Percentiles rank a stretch among this genome's conserved stretches.
Conservation (phyloP, 768 basidiomycete genomes). For the Dacryopinax primogenitus region DNA sequence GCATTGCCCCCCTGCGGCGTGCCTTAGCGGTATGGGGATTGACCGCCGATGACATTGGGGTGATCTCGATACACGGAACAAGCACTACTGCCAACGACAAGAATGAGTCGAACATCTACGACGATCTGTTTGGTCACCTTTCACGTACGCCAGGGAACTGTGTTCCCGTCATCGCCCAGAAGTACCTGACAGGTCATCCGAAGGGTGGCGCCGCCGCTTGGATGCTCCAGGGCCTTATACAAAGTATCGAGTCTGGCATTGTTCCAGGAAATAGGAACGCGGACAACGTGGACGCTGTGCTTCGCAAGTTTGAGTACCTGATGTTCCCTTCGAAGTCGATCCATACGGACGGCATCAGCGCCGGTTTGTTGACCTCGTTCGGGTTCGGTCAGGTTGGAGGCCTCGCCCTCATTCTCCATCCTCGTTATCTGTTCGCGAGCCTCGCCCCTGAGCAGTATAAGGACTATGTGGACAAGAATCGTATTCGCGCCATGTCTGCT, state of each 20-base stretch:
- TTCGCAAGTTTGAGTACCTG: constrained; percentile 76
- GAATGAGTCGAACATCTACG: constrained; percentile 96
- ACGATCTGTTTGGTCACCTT: constrained; percentile 80
- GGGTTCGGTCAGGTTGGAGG: constrained; percentile 99
- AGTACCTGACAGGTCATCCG: constrained; percentile 91
- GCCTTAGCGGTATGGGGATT: constrained; percentile 96
- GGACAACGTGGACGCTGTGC: constrained; percentile 89
- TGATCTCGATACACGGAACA: constrained; percentile 79
- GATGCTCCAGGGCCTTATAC: constrained; percentile 87
- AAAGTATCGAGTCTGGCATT: constrained; percentile 71
- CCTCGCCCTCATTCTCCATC: constrained; percentile 74
- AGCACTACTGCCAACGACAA: constrained; percentile 87
- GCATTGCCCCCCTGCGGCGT: constrained; percentile 80
- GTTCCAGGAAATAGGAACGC: constrained; percentile 93
- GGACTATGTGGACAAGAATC: constrained; percentile 59
- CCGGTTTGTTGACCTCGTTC: constrained; percentile 86
- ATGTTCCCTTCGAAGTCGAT: constrained; percentile 98
- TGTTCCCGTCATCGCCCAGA: constrained; percentile 95
- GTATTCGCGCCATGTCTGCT: constrained; percentile 49
- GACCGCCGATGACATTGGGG: constrained; percentile 79
- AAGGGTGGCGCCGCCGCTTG: constrained; percentile 99
- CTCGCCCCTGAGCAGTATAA: constrained; percentile 67
- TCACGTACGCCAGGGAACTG: constrained; percentile 88
- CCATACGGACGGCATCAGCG: constrained; percentile 81
- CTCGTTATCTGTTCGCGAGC: constrained; percentile 77